Conservation (phyloP, 2,329 filamentous ascomycete species). For the Orbilia ellipsospora region DNA sequence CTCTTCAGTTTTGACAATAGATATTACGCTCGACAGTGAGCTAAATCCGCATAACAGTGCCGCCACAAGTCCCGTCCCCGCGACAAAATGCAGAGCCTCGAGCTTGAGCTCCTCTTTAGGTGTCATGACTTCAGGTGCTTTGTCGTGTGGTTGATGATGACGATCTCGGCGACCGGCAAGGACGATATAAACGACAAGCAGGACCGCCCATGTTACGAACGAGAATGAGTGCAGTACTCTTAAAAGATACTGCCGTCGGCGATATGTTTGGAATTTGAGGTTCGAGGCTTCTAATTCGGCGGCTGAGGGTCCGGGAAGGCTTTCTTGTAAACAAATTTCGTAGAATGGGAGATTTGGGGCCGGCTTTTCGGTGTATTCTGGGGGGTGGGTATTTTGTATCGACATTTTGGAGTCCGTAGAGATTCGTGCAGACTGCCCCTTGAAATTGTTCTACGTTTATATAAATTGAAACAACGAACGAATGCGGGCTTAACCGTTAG, state of each 20-base stretch:
- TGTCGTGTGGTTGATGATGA: no score
- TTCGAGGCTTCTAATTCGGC: not conserved
- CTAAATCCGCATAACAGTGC: slow-evolving; percentile 9
- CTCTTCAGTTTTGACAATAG: not conserved
- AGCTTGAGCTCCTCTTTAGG: no score
- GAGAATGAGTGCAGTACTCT: not conserved
- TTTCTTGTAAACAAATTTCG: slow-evolving; percentile 7
- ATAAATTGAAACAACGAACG: no score
- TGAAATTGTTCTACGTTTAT: no score
- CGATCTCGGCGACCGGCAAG: not conserved
- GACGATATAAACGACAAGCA: slow-evolving; percentile 6
- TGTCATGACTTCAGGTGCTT: no score
- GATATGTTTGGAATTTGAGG: not conserved
- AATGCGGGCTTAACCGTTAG: no score
- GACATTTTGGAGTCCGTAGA: no score
- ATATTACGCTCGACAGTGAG: not conserved
- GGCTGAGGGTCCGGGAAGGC: not conserved
- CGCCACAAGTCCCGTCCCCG: slow-evolving; percentile 4
- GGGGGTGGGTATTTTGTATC: not conserved
- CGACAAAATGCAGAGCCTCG: slow-evolving; percentile 2
- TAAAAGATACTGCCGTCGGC: not conserved
- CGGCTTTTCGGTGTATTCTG: slow-evolving; percentile 7
- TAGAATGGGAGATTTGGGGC: not conserved
- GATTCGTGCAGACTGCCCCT: no score
- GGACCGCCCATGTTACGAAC: slow-evolving; percentile 1